phyloP scores from a whole-genome alignment of 2,329 filamentous ascomycete genomes.

The Hypoxylon sp. region DNA sequence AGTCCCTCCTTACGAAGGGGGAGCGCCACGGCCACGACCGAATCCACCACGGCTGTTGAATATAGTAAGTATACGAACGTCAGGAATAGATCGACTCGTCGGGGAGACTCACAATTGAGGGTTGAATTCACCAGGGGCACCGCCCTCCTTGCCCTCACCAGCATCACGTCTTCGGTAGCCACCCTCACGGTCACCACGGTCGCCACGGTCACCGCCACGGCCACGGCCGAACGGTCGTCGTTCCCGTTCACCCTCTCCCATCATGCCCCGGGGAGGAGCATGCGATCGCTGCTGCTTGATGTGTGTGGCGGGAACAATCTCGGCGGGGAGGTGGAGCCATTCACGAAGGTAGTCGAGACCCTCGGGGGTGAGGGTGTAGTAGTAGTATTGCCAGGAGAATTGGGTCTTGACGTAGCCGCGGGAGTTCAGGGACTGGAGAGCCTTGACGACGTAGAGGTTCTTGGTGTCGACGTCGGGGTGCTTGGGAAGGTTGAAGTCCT shows the following conservation, averaged over 20 bases:
- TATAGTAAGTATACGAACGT: conserved; percentile 37
- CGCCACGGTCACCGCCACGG: conserved; percentile 76
- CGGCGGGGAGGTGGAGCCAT: conserved; percentile 99
- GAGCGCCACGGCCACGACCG: conserved; percentile 88
- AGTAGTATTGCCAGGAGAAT: conserved; percentile 99
- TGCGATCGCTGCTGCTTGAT: conserved; percentile 99
- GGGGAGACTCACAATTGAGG: conserved; percentile 81
- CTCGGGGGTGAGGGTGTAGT: conserved; percentile 99
- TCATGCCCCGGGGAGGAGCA: conserved; percentile 98
- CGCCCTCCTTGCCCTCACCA: conserved; percentile 90
- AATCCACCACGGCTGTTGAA: conserved; percentile 81
- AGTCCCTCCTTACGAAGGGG: conserved; percentile 72
- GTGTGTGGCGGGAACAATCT: conserved; percentile 99
- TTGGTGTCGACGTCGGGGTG: conserved; percentile 99
- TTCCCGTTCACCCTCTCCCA: conserved; percentile 88
- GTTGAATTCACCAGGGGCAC: conserved; percentile 91
- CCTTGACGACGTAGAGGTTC: conserved; percentile 99
- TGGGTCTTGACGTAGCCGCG: conserved; percentile 99
- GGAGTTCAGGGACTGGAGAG: conserved; percentile 96
- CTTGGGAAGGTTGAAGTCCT: conserved; percentile 99
- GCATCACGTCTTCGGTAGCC: conserved; percentile 93
- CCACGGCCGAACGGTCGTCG: conserved; percentile 87
- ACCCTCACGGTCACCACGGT: conserved; percentile 87
- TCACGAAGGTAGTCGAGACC: conserved; percentile 99
- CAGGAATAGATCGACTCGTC: conserved; percentile 10